phyloP scores from a whole-genome alignment of 345 rosid genomes.

The Brassica incana region DNA sequence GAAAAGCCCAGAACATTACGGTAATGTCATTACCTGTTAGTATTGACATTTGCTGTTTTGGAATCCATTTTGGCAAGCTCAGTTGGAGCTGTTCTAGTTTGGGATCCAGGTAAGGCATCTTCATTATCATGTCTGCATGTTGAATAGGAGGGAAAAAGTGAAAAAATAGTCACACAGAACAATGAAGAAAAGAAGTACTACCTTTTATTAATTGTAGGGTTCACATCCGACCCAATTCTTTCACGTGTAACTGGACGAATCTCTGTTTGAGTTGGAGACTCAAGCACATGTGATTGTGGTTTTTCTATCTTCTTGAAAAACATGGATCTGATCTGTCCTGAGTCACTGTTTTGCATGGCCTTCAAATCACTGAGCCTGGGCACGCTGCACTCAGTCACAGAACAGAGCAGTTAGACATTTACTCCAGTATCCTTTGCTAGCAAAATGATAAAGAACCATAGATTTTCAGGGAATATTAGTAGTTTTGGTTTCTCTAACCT shows the following conservation, averaged over 20 bases:
- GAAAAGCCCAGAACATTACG: neutral
- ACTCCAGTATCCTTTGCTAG: neutral
- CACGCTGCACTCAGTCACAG: conserved; percentile 32
- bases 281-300: conserved; percentile 34
- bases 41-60: conserved; percentile 32
- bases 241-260: conserved; percentile 35
- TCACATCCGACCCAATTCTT: conserved; percentile 26
- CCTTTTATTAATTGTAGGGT: conserved; percentile 25
- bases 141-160: conserved; percentile 7
- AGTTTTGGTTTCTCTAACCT: conserved; percentile 46
- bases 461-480: neutral
- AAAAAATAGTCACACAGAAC: neutral
- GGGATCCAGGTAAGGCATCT: conserved; percentile 36
- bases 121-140: conserved; percentile 38
- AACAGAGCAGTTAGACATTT: conserved; percentile 10
- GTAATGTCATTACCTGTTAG: conserved; percentile 35
- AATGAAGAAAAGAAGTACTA: neutral
- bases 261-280: conserved; percentile 31
- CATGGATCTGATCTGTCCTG: conserved; percentile 42
- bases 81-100: conserved; percentile 21
- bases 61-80: conserved; percentile 39
- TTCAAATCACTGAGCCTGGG: conserved; percentile 25
- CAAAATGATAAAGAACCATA: neutral
- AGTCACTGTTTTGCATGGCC: conserved; percentile 39
- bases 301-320: conserved; percentile 42